Base-by-base conservation (phyloP, 2,329 filamentous ascomycete species). In the Claviceps lovelessii region DNA sequence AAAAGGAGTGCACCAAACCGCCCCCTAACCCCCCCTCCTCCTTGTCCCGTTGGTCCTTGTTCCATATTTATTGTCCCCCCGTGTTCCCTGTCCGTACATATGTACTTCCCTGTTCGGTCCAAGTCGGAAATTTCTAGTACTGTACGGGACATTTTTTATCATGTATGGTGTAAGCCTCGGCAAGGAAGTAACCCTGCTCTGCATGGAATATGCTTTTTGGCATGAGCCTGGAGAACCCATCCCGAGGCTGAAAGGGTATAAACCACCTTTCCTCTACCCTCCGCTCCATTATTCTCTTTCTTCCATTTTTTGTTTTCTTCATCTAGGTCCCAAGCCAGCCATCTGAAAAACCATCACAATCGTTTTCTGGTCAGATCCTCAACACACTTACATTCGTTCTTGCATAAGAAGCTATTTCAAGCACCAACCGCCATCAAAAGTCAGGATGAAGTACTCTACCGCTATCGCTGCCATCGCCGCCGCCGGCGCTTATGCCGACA, bases 381-480 rank as follows among this genome's bases (percentile, higher is more conserved):
- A 23, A 49, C 44, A 46, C 41, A 49, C 52, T 48, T 46, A 57
- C 57, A 56, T 50, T 57, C 57, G 57, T 58, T 51, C 23, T 23
- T 47, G 41, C 45, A 39, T 47, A 35, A 51, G 23, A 52, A 48
- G 46, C 33, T 29, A 33, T 49, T 33, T 28, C 41, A 49, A 29
- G 44, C 39, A 35, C 13, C 44, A 44, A 44, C 51, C 50, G 23
- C 5, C 46, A 33, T 49, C 11, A 49, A 23, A 23, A 37, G 23
- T 19, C 56, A 60, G 52, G 15, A 61, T 61, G 59, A 60, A 59
- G 59, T 60, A 56, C 59, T 54, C 54, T 39, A 52, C 51, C 42
- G 52, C 58, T 35, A 42, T 58, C 45, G 33, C 58, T 52, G 49
- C 49, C 28, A 49, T 55, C 54, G 56, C 54, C 35, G 59, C 58